Evolutionary conservation across 257 asterid genomes (phyloP), one percentile per base, ranked within the genome.

Genomic region (Capsicum pubescens): DNA sequence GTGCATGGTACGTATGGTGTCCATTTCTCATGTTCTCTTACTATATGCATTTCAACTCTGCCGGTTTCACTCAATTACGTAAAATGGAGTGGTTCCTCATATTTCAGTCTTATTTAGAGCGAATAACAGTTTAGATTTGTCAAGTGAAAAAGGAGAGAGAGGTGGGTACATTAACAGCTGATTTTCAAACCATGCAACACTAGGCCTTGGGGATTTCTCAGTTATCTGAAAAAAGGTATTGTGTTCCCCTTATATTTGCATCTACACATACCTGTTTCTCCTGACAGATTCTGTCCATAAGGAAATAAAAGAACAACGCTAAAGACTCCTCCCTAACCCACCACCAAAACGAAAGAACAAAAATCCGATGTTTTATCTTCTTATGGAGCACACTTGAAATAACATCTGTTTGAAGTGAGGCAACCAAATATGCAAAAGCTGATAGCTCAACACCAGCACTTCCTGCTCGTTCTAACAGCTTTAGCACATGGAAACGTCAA

Each of bases 241-340:
- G 8, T 16, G 78, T 42, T 42, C 5, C 56, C 15, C 19, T 69
- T 42, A 42, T 16, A 17, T 69, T 13, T 69, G 54, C 32, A 69
- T 42, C 16, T 15, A 4, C 48, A 36, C 14, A 16, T 15, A 16
- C 4, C n/a, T 36, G 4, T 68, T 68, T 36, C 76, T 36, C 76
- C 32, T n/a, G 17, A 48, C 2, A 48, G 42, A 12, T 19, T 72
- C 60, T 13, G 50, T 48, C 56, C 80, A 19, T 72, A 3, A 46
- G 59, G 36, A 46, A 19, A 72, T 72, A 42, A 48, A 72, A 3
- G 12, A 48, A 6, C 39, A 19, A 72, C 80, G n/a, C 19, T 17
- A 72, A 72, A 72, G n/a, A 72, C 42, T 72, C 80, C 80, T 50
- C 39, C 59, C n/a, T 17, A 16, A 42, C 8, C 59, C 79, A 72